A percentile compares a stretch with the other conserved stretches of the same genome.
These are phyloP conservation scores for Monilinia fructigena DNA, from an alignment of 2,329 filamentous ascomycete species.

Conservation along the genomic window DNA sequence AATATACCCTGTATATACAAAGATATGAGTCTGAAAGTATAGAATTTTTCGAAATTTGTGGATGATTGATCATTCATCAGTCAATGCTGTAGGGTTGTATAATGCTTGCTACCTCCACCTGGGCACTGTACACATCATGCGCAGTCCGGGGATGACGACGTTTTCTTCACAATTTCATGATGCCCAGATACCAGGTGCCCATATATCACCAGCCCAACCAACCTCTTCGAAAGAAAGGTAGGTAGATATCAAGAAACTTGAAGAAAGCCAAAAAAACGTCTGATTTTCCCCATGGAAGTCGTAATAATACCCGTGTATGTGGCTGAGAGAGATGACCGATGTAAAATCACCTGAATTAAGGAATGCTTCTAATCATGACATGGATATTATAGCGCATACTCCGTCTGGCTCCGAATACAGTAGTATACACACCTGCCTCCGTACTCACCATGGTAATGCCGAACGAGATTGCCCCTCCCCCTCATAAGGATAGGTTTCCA, in stretches of 20 bases:
- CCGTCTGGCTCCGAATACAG: background rate
- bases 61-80: constrained; percentile 21
- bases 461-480: background rate
- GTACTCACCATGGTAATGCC: constrained; percentile 10
- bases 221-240: constrained; percentile 9
- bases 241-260: background rate
- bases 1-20: constrained; percentile 14
- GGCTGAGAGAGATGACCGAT: constrained; percentile 3
- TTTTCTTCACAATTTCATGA: constrained; percentile 11
- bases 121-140: constrained; percentile 23
- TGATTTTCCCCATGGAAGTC: background rate
- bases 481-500: background rate
- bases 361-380: background rate
- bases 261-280: too few relatives aligned
- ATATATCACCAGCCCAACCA: constrained; percentile 20
- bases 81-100: constrained; percentile 20
- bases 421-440: too few relatives aligned
- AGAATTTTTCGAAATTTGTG: constrained; percentile 7
- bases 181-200: constrained; percentile 4
- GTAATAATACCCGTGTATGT: constrained; percentile 1
- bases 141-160: constrained; percentile 21
- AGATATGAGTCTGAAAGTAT: constrained; percentile 13
- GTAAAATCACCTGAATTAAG: constrained; percentile 2
- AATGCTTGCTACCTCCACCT: constrained; percentile 20
- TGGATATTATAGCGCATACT: background rate